Base-by-base conservation (phyloP, 805 yeast genomes). In the Vanderwaltozyma tropicalis region DNA sequence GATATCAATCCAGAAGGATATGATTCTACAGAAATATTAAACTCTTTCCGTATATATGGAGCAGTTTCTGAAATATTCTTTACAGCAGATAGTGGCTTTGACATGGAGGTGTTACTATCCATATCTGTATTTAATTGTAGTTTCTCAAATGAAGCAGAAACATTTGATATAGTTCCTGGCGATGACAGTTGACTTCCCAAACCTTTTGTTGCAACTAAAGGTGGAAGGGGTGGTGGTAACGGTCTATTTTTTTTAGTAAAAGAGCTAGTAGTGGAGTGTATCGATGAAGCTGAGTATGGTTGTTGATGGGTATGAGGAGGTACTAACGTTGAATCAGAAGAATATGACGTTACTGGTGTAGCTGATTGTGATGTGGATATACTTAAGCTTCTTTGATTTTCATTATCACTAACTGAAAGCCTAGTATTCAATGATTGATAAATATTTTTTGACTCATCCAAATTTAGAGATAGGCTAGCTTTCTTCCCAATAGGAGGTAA, bases 401-500 rank as follows among this genome's bases (percentile, higher is more conserved):
- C 8, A 14, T 5, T 35, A 3, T 16, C 15, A 5, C 21, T 4
- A 24, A 10, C 12, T 24, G 27, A 10, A 24, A 4, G 8, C 5
- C 13, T 11, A 11, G 27, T 24, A 11, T 11, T 11, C 12, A 24
- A 24, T 10, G 27, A 24, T 24, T 10, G 13, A 24, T 8, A n/a
- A n/a, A n/a, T n/a, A n/a, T n/a, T n/a, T n/a, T n/a, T n/a, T n/a
- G n/a, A n/a, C n/a, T n/a, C n/a, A n/a, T n/a, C n/a, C n/a, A n/a
- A n/a, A n/a, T n/a, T n/a, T n/a, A n/a, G n/a, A n/a, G n/a, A n/a
- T n/a, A n/a, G n/a, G n/a, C n/a, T n/a, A n/a, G n/a, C n/a, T 15
- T 13, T 18, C 20, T 34, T 46, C 28, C 53, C 53, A 7, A 57
- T 40, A 4, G 61, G 53, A 13, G 76, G 73, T 16, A 71, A 63